Evolutionary conservation across 2,329 filamentous ascomycete genomes (phyloP).

Genomic region (Curvularia spicifera): DNA sequence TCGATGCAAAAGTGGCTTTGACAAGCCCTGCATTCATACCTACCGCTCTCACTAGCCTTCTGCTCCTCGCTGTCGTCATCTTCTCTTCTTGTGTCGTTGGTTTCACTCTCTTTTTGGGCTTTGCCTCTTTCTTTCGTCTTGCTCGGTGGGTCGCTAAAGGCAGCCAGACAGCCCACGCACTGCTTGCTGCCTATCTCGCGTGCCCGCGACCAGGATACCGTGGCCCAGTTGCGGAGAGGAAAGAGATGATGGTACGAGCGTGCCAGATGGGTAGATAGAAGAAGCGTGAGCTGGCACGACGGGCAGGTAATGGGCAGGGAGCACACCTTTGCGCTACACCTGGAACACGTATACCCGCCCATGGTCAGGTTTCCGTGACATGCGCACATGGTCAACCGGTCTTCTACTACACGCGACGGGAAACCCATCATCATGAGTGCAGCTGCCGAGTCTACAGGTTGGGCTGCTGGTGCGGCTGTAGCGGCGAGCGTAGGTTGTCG

Average conservation of each 20-base stretch:
- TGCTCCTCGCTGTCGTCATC: constrained; percentile 46
- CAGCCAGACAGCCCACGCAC: constrained; percentile 78
- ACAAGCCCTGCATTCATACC: constrained; percentile 91
- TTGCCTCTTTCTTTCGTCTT: constrained; percentile 16
- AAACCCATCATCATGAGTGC: constrained; percentile 97
- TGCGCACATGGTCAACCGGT: constrained; percentile 78
- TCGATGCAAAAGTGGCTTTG: constrained; percentile 94
- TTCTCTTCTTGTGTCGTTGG: constrained; percentile 25
- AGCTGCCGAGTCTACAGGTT: constrained; percentile 50
- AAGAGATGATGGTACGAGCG: constrained; percentile 51
- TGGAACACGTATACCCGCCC: constrained; percentile 89
- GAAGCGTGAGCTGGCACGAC: constrained; percentile 86
- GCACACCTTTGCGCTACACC: constrained; percentile 89
- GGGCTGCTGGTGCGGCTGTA: constrained; percentile 30
- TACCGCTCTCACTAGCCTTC: constrained; percentile 75
- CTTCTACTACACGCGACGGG: constrained; percentile 80
- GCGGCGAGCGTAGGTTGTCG: constrained; percentile 58
- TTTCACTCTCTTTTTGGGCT: constrained; percentile 19
- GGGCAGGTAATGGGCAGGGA: constrained; percentile 89
- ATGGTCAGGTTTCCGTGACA: constrained; percentile 84
- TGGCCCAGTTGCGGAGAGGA: constrained; percentile 79
- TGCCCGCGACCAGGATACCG: constrained; percentile 83
- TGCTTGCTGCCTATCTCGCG: constrained; percentile 53
- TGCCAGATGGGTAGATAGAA: constrained; percentile 74
- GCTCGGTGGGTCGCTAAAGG: constrained; percentile 65